Percentiles rank a stretch among this genome's conserved stretches.
Conservation (phyloP, 208 protist species). For the Trypanosoma conorhini region DNA sequence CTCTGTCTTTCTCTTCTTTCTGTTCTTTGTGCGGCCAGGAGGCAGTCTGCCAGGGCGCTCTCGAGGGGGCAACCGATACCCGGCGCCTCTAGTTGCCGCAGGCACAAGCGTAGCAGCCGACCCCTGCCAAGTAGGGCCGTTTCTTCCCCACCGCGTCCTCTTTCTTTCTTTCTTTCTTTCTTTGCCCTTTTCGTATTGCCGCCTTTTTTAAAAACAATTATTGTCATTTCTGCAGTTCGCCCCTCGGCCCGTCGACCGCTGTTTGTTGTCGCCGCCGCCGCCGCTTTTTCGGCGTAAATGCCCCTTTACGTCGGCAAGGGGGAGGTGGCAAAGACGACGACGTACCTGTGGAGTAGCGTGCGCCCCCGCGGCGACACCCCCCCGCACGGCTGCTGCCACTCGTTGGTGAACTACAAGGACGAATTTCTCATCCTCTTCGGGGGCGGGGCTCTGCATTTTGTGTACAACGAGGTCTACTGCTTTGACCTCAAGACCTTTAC, state of each 20-base stretch:
- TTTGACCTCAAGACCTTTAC: slow-evolving; percentile 49
- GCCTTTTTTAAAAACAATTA: background rate
- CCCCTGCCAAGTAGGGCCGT: background rate
- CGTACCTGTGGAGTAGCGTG: slow-evolving; percentile 35
- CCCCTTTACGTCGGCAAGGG: background rate
- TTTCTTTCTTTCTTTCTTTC: slow-evolving; percentile 3
- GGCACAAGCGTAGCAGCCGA: background rate
- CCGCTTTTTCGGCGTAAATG: slow-evolving; percentile 3
- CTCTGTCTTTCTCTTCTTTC: slow-evolving; percentile 1
- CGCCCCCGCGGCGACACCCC: slow-evolving; percentile 28
- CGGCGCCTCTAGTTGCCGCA: background rate
- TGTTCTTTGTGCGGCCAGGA: background rate
- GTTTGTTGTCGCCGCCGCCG: background rate
- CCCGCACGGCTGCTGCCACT: slow-evolving; percentile 73
- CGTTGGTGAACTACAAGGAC: slow-evolving; percentile 69
- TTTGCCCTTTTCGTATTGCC: background rate
- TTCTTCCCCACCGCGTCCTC: background rate
- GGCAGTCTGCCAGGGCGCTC: background rate
- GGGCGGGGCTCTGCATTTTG: slow-evolving; percentile 49
- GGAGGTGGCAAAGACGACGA: slow-evolving; percentile 2
- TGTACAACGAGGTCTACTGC: slow-evolving; percentile 53
- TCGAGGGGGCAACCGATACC: background rate
- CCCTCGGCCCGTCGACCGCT: no score
- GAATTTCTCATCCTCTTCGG: slow-evolving; percentile 80
- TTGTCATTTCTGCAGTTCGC: slow-evolving; percentile 12